A percentile compares a stretch with the other conserved stretches of the same genome.
Conservation (phyloP, 2,329 filamentous ascomycete genomes). For the Trichocomaceae sp. region DNA sequence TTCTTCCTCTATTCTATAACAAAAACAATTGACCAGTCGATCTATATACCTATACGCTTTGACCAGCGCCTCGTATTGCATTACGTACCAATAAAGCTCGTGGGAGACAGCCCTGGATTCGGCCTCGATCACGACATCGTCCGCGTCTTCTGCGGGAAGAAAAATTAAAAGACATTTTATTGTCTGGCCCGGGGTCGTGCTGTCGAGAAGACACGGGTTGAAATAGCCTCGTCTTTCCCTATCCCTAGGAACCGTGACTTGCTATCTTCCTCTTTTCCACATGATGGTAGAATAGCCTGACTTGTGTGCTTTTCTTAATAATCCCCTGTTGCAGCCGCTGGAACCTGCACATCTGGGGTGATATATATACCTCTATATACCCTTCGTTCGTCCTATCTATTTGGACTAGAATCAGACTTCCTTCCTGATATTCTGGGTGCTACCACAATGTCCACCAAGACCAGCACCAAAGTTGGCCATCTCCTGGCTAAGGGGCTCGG, state of each 20-base stretch:
- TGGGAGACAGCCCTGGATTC: not conserved
- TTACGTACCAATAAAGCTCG: not conserved
- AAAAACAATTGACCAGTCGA: not conserved
- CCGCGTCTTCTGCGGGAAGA: slow-evolving; percentile 5
- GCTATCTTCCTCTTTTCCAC: slow-evolving; percentile 2
- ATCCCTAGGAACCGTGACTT: not conserved
- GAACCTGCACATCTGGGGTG: not conserved
- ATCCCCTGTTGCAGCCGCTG: not conserved
- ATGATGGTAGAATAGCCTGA: not conserved
- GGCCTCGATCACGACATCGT: slow-evolving; percentile 14
- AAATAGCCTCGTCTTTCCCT: slow-evolving; percentile 6
- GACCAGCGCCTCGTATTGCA: not conserved
- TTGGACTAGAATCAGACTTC: not conserved
- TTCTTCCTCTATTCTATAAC: not conserved
- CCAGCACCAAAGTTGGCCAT: slow-evolving; percentile 58
- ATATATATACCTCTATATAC: not conserved
- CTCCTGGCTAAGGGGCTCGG: slow-evolving; percentile 70
- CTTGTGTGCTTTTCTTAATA: not conserved
- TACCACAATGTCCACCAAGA: slow-evolving; percentile 31
- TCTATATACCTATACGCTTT: not conserved
- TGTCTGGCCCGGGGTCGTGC: not conserved
- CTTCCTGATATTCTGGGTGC: not conserved
- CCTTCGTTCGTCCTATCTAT: not conserved
- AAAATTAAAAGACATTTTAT: not conserved
- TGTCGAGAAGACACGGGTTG: not conserved